Percentiles rank a stretch among this genome's conserved stretches.
Evolutionary conservation across 2,329 filamentous ascomycete genomes (phyloP).

Genomic region (Aspergillus novoparasiticus): DNA sequence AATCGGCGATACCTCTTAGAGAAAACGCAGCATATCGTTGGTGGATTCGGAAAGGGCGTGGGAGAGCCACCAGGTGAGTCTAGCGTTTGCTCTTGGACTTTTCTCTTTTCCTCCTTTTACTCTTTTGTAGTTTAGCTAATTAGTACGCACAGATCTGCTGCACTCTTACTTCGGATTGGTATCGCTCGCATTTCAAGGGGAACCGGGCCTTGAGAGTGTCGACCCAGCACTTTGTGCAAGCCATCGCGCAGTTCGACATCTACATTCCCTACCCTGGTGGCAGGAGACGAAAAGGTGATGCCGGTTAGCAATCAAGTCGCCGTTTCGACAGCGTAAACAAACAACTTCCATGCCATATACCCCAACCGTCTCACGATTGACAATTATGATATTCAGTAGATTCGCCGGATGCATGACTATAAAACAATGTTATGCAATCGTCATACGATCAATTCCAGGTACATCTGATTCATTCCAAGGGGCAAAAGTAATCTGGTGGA

Average conservation of each 20-base stretch:
- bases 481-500: background rate
- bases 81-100: background rate
- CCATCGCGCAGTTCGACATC: conserved; percentile 44
- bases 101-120: background rate
- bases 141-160: conserved; percentile 64
- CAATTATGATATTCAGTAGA: background rate
- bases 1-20: conserved; percentile 79
- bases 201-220: conserved; percentile 68
- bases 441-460: conserved; percentile 9
- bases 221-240: conserved; percentile 79
- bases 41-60: conserved; percentile 75
- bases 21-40: conserved; percentile 83
- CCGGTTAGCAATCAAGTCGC: background rate
- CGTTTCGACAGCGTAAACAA: background rate
- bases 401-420: background rate
- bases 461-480: background rate
- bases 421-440: conserved; percentile 9
- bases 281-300: conserved; percentile 13
- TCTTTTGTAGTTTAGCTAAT: background rate
- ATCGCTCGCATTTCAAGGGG: conserved; percentile 72
- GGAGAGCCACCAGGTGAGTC: conserved; percentile 65
- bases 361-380: background rate
- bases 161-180: conserved; percentile 89
- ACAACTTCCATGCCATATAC: conserved; percentile 11
- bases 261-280: conserved; percentile 47